Base-by-base conservation (phyloP, 2,329 filamentous ascomycete genomes). In the Conoideocrella luteorostrata region DNA sequence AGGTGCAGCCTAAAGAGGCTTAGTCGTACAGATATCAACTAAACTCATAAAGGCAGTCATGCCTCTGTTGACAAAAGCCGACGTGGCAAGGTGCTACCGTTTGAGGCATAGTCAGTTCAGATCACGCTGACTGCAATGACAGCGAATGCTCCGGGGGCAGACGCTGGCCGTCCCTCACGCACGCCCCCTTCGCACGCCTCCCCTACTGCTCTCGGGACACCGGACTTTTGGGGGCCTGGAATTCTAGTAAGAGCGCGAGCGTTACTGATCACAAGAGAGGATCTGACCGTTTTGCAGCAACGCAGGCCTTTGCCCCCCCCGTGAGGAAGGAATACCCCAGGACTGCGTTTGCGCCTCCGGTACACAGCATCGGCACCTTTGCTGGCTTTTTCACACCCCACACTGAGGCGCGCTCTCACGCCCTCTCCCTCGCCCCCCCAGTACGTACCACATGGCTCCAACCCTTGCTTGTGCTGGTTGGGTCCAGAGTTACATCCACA, bases 391-490 rank as follows among this genome's bases (percentile, higher is more conserved):
- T 20, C 24, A 15, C 38, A 33, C 39, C 32, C 24, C 44, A 17
- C 20, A 17, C 17, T 22, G 10, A 13, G 28, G 24, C 29, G 20
- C 39, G 24, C 32, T n/a, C 18, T 15, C 44, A 26, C 28, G 20
- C 39, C 38, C 43, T 34, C 39, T 28, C 34, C 13, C 32, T 12
- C 28, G n/a, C 29, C 15, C 23, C 9, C 32, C 21, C 20, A 20
- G 39, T 35, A 46, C 43, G 43, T 45, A 45, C 37, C 43, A 41
- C 39, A 41, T 45, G 37, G 43, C 33, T 43, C 39, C 39, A 34
- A 43, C 39, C 39, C 39, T 43, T 46, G 34, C 32, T 42, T 43
- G 29, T 34, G 35, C 40, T 35, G 11, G 40, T 37, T 42, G 40
- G 45, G 36, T 22, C 29, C 36, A 17, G 17, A 23, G 35, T 22